phyloP scores from a whole-genome alignment of 768 basidiomycete genomes.

The Boletus rubroflammeus region DNA sequence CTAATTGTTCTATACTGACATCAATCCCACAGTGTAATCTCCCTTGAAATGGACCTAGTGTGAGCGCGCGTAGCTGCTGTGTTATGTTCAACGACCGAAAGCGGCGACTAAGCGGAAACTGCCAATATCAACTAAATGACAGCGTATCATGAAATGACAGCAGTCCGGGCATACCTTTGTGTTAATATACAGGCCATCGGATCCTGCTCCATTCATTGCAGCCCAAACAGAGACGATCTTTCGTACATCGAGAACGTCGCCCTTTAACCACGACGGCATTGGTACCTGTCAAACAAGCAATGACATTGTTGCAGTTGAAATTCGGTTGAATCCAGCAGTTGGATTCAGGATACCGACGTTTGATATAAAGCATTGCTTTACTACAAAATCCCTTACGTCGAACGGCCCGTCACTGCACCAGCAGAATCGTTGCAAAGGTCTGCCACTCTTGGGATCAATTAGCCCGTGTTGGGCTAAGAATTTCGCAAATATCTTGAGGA shows the following conservation, averaged over 20 bases:
- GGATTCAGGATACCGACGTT: constrained; percentile 42
- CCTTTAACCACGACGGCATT: constrained; percentile 71
- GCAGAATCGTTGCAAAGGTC: constrained; percentile 59
- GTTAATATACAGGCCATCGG: constrained; percentile 8
- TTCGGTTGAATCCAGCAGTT: not conserved
- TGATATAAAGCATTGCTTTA: constrained; percentile 89
- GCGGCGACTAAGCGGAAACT: constrained; percentile 19
- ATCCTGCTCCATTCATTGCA: constrained; percentile 8
- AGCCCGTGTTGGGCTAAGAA: constrained; percentile 74
- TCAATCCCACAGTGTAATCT: constrained; percentile 87
- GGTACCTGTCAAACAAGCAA: constrained; percentile 41
- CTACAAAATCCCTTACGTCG: constrained; percentile 79
- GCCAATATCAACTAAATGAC: not conserved
- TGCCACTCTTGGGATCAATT: constrained; percentile 55
- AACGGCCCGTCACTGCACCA: constrained; percentile 87
- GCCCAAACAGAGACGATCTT: constrained; percentile 49
- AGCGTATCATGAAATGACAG: not conserved
- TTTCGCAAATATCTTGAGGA: constrained; percentile 56
- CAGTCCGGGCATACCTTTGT: constrained; percentile 12
- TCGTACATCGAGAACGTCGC: constrained; percentile 74
- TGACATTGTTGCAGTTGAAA: constrained; percentile 9
- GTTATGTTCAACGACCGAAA: constrained; percentile 56
- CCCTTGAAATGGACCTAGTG: constrained; percentile 73
- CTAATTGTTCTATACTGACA: constrained; percentile 49
- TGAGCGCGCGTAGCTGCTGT: constrained; percentile 71